A percentile compares a stretch with the other conserved stretches of the same genome.
Evolutionary conservation across 2,329 filamentous ascomycete species (phyloP).

Genomic region (Colletotrichum sp.): DNA sequence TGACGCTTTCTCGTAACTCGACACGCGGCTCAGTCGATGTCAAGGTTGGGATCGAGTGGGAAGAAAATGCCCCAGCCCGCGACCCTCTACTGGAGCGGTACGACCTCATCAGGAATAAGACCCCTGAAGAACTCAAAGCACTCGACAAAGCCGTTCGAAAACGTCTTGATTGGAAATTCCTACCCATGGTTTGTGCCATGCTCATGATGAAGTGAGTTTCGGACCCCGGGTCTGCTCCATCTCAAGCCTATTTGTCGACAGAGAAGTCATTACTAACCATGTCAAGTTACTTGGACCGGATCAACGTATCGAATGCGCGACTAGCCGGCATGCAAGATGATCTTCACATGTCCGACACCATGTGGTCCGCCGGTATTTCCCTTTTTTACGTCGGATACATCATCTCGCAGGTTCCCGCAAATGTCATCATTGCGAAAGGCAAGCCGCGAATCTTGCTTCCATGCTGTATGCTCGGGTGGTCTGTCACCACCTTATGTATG

Average conservation of each 20-base stretch:
- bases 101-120: conserved; percentile 23
- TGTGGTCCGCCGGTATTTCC: conserved; percentile 46
- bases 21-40: conserved; percentile 1
- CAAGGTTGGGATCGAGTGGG: neutral
- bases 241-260: neutral
- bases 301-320: conserved; percentile 52
- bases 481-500: conserved; percentile 50
- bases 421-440: conserved; percentile 47
- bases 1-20: neutral
- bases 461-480: conserved; percentile 44
- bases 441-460: conserved; percentile 40
- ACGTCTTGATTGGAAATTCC: conserved; percentile 30
- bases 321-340: conserved; percentile 41
- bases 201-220: conserved; percentile 33
- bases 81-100: conserved; percentile 16
- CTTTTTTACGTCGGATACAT: conserved; percentile 53
- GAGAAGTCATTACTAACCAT: fast-evolving
- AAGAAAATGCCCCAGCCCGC: neutral
- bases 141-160: conserved; percentile 29
- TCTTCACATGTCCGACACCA: conserved; percentile 35
- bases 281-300: conserved; percentile 53
- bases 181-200: conserved; percentile 32
- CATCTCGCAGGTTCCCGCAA: conserved; percentile 50
- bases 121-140: conserved; percentile 25
- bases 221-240: neutral